Evolutionary conservation across 768 basidiomycete genomes (phyloP), one percentile per base, ranked within the genome.

Genomic region (Aureoboletus auriporus): DNA sequence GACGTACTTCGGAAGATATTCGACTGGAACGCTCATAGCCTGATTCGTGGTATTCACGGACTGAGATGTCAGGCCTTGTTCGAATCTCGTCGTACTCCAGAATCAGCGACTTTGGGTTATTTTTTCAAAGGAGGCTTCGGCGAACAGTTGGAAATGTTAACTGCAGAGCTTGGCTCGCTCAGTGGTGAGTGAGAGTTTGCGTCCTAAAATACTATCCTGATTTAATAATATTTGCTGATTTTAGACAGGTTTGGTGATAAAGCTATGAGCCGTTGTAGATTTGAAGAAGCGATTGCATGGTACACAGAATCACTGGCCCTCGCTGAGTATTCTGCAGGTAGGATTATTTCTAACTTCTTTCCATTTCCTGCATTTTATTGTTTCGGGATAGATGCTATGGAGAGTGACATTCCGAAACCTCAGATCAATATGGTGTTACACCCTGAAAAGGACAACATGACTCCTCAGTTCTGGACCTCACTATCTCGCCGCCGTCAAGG

Each of bases 221-320:
- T 9, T 6, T 4, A 6, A 17, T 7, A 6, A 8, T 23, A 23
- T 23, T 23, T 23, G 10, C 11, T 38, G 20, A 31, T 38, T 33
- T 29, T 27, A 58, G 57, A 58, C 33, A 28, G 4, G 11, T 51
- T 58, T 1, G 57, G 57, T 4, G 52, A 54, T 23, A 34, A 51
- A 14, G 44, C 56, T 7, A 39, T 33, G 42, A 1, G 34, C 12
- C 29, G 20, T 3, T 9, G 12, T 3, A 47, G 8, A 6, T 37
- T 42, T 31, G 47, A 42, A 8, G 40, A 44, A 11, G 56, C 56
- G 8, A 39, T 49, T 17, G 30, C 28, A 5, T 58, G 52, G 52
- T 58, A 58, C 38, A 36, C 56, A 8, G 45, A 46, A 37, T 39
- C 57, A 20, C 41, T 49, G 10, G 8, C 3, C 11, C 53, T 54